Evolutionary conservation across 306 rosid genomes (phyloP).

Genomic region (Dicorynia guianensis): DNA sequence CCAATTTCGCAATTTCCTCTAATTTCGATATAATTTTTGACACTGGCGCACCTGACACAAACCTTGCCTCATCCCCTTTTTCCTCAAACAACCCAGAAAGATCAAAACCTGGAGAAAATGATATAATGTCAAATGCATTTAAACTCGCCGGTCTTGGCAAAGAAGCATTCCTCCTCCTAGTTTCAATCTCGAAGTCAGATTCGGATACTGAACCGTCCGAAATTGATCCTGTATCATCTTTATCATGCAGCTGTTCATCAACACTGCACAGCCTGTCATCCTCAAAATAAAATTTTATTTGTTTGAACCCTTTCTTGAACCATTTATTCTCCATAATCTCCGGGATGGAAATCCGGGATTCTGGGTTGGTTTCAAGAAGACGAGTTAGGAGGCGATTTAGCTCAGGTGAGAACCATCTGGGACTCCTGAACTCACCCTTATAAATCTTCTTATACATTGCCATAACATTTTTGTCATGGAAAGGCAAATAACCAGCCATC

Average conservation of each 20-base stretch:
- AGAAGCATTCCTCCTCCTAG: slow-evolving; percentile 33
- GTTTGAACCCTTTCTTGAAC: slow-evolving; percentile 91
- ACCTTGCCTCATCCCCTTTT: slow-evolving; percentile 74
- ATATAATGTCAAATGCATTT: slow-evolving; percentile 90
- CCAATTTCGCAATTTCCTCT: slow-evolving; percentile 85
- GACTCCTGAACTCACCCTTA: slow-evolving; percentile 83
- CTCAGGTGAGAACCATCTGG: slow-evolving; percentile 85
- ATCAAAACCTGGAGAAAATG: slow-evolving; percentile 80
- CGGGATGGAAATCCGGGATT: slow-evolving; percentile 70
- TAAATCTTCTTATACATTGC: slow-evolving; percentile 92
- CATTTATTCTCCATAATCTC: slow-evolving; percentile 89
- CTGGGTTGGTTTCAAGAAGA: slow-evolving; percentile 76
- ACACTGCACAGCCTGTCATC: slow-evolving; percentile 81
- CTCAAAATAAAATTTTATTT: slow-evolving; percentile 82
- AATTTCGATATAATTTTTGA: slow-evolving; percentile 73
- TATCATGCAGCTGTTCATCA: slow-evolving; percentile 47
- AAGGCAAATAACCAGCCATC: slow-evolving; percentile 94
- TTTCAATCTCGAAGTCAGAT: slow-evolving; percentile 55
- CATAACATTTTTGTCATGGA: slow-evolving; percentile 90
- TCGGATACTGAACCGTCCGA: slow-evolving; percentile 56
- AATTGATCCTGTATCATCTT: slow-evolving; percentile 44
- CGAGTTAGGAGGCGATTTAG: slow-evolving; percentile 56
- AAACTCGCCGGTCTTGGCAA: slow-evolving; percentile 79
- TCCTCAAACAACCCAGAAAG: slow-evolving; percentile 94
- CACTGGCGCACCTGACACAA: slow-evolving; percentile 75